phyloP scores from a whole-genome alignment of 495 filamentous ascomycete genomes.

The Trichocladium uniseriatum region DNA sequence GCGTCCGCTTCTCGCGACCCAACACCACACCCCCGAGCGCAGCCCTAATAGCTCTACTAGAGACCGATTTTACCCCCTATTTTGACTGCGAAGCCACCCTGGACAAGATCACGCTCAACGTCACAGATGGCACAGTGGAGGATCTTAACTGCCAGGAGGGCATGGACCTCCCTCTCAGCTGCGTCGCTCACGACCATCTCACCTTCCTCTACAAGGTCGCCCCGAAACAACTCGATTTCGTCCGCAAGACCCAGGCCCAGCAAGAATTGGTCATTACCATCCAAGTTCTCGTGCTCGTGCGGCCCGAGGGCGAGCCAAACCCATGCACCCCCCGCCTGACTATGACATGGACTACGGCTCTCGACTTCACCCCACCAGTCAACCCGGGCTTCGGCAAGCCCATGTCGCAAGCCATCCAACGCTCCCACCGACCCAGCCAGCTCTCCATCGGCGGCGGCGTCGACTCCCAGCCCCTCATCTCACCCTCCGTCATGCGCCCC shows the following conservation, averaged over 20 bases:
- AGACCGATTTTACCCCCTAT: slow-evolving; percentile 81
- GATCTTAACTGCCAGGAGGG: slow-evolving; percentile 49
- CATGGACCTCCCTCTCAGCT: slow-evolving; percentile 54
- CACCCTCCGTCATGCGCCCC: slow-evolving; percentile 40
- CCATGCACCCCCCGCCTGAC: slow-evolving; percentile 61
- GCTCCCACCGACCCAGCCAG: slow-evolving; percentile 55
- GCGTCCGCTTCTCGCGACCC: slow-evolving; percentile 69
- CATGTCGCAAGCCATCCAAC: slow-evolving; percentile 48
- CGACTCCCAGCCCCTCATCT: slow-evolving; percentile 34
- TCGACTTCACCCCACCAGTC: slow-evolving; percentile 71
- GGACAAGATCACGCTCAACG: slow-evolving; percentile 52
- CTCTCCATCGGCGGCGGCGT: slow-evolving; percentile 42
- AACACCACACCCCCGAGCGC: slow-evolving; percentile 54
- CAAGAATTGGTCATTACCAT: slow-evolving; percentile 50
- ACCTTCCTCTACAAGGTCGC: slow-evolving; percentile 75
- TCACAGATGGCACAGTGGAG: slow-evolving; percentile 60
- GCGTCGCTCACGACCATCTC: slow-evolving; percentile 72
- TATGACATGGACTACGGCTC: slow-evolving; percentile 72
- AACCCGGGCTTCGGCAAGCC: slow-evolving; percentile 47
- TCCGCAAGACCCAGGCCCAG: slow-evolving; percentile 42
- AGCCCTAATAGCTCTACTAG: slow-evolving; percentile 71
- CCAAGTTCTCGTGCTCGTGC: slow-evolving; percentile 54
- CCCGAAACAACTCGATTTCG: slow-evolving; percentile 52
- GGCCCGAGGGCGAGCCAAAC: slow-evolving; percentile 27
- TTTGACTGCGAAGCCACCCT: slow-evolving; percentile 63